Base-by-base conservation (phyloP, 2,329 filamentous ascomycete genomes). In the Claviceps paspali region DNA sequence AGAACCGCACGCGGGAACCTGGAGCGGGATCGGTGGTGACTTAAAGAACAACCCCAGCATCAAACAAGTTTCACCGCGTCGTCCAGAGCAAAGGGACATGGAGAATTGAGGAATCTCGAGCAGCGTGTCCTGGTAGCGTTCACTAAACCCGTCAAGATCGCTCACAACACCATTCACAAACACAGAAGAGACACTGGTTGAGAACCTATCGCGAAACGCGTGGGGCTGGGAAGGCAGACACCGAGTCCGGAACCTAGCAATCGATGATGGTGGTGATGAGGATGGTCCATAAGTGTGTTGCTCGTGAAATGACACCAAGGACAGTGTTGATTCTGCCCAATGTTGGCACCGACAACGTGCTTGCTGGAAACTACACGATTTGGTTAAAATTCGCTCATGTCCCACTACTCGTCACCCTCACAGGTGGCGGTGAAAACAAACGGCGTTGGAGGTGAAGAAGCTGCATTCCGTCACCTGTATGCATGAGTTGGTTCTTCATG, bases 81-180 rank as follows among this genome's bases (percentile, higher is more conserved):
- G 46, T 67, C 63, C 2, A 70, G 67, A 10, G 75, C 75, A 40
- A 79, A 68, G 1, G 81, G 61, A 0, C 75, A 73, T 4, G 75
- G 68, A 30, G 61, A 52, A 1, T n/a, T 47, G 45, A 5, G 69
- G 58, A 3, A 80, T 53, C 45, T 77, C 65, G 30, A 67, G 51
- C 19, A 81, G 56, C 11, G 76, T 81, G 3, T 68, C 62, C 41
- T 68, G 62, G 47, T 81, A 79, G 49, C 79, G 77, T 48, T 81
- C 76, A 1, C 76, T 79, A 45, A 80, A 81, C 50, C 80, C 76
- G 49, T 81, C 76, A 12, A 65, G 72, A 23, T 80, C 61, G 21
- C 64, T 62, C 2, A 80, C 71, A 2, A 58, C 67, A 49, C 81
- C 76, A 22, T 80, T 66, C 31, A 62, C 60, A 10, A 56, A 57